These are phyloP conservation scores for Aristolochia fimbriata DNA, from an alignment of 164 flowering plant species.

Conservation along the genomic window DNA sequence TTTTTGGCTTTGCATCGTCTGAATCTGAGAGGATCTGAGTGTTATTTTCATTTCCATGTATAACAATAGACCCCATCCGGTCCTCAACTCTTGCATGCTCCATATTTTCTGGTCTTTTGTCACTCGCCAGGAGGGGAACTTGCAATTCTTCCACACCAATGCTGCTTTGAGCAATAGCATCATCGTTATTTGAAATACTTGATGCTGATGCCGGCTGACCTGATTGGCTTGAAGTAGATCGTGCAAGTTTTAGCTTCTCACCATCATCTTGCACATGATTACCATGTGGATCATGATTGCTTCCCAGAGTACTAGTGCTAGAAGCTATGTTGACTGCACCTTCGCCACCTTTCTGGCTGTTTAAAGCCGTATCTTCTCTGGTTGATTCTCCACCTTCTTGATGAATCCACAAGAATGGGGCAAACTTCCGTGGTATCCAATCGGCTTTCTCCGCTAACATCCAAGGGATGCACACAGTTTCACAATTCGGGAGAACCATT, in stretches of 20 bases:
- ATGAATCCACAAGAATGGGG: slow-evolving; percentile 68
- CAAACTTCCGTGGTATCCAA: slow-evolving; percentile 67
- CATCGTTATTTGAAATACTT: slow-evolving; percentile 5
- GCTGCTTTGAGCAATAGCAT: slow-evolving; percentile 12
- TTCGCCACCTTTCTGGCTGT: slow-evolving; percentile 18
- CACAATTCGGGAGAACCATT: slow-evolving; percentile 86
- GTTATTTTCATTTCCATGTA: no score
- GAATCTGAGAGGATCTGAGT: neutral
- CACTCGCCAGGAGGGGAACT: slow-evolving; percentile 30
- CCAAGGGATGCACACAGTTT: slow-evolving; percentile 66
- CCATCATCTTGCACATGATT: slow-evolving; percentile 13
- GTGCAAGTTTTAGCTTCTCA: slow-evolving; percentile 17
- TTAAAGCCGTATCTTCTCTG: slow-evolving; percentile 14
- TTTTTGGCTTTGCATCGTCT: slow-evolving; percentile 52
- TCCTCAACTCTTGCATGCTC: slow-evolving; percentile 9
- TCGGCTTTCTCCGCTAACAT: slow-evolving; percentile 94
- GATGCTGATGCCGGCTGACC: slow-evolving; percentile 7
- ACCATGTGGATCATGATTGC: slow-evolving; percentile 9
- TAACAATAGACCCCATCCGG: slow-evolving; percentile 17
- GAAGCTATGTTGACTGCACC: slow-evolving; percentile 9
- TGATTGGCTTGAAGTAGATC: slow-evolving; percentile 7
- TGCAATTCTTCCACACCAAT: slow-evolving; percentile 28
- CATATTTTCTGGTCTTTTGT: slow-evolving; percentile 16
- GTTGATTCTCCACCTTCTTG: slow-evolving; percentile 37
- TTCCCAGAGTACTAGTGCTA: slow-evolving; percentile 11